Base-by-base conservation (phyloP, 331 rosid species). In the Stylosanthes scabra region DNA sequence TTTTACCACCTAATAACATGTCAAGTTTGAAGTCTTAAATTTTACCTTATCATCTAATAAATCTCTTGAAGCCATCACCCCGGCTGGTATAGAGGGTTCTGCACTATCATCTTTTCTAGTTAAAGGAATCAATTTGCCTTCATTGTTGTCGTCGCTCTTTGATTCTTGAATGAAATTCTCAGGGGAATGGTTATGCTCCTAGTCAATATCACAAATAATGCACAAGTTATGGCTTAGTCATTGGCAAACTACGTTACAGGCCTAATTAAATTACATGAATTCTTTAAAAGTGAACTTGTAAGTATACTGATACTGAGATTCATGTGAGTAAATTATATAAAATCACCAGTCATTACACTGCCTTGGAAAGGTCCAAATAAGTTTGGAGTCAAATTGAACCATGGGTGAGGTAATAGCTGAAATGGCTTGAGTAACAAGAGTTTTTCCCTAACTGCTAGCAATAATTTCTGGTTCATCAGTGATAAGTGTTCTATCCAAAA, bases 161-260 rank as follows among this genome's bases (percentile, higher is more conserved):
- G 78, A 65, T 75, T 68, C 86, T 66, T 70, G 71, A 54, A 44
- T 56, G 49, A 28, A 52, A 59, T 64, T 83, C 40, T 54, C 55
- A 0, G 10, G 20, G 71, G 52, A 42, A 72, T 44, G 14, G 41
- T 28, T 66, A 4, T 5, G 55, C 34, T 72, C 83, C 89, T 87
- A 74, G 27, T 71, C 52, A 74, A 66, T 49, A 14, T 76, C 61
- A 79, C 47, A 75, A 40, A 56, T 61, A 51, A 51, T 3, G 20
- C 8, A 15, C 66, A 16, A 62, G 20, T 55, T 49, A 46, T 71
- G 44, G 10, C 47, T 46, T 63, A 20, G 44, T 66, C 45, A 11
- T 45, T 46, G 16, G 9, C 67, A 76, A 56, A 74, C 11, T 14
- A 51, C 25, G 45, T 46, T 46, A 58, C 74, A 68, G 28, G 8